Percentiles rank a stretch among this genome's conserved stretches.
Evolutionary conservation across 768 basidiomycete species (phyloP).

Genomic region (Kwoniella pini): DNA sequence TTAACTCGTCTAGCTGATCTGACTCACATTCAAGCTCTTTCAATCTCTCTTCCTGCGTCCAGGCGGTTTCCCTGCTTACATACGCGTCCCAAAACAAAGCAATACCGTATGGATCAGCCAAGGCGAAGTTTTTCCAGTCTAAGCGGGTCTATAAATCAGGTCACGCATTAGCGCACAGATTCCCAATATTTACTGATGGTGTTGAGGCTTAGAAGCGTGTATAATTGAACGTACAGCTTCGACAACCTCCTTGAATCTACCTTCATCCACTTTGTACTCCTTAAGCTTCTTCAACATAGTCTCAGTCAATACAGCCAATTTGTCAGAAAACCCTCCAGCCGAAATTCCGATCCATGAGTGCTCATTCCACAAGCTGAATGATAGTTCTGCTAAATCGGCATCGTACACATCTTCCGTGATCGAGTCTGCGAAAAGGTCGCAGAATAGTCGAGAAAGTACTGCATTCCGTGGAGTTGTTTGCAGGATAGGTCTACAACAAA

Average conservation of each 20-base stretch:
- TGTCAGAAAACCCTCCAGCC: slow-evolving; percentile 88
- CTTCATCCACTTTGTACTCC: slow-evolving; percentile 65
- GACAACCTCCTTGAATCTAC: slow-evolving; percentile 76
- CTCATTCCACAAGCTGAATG: slow-evolving; percentile 67
- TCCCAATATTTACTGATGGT: too few species aligned
- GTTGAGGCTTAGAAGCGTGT: too few species aligned
- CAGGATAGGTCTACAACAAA: slow-evolving; percentile 53
- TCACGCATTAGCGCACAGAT: slow-evolving; percentile 6
- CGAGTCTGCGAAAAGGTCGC: slow-evolving; percentile 82
- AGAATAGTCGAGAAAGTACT: slow-evolving; percentile 79
- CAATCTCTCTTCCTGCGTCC: slow-evolving; percentile 75
- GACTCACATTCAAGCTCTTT: slow-evolving; percentile 70
- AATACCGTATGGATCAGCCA: slow-evolving; percentile 77
- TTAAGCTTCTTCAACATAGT: slow-evolving; percentile 71
- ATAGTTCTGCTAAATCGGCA: slow-evolving; percentile 85
- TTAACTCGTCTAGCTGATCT: not conserved
- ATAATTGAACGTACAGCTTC: slow-evolving; percentile 65
- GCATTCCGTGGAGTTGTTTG: slow-evolving; percentile 64
- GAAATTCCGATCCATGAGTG: slow-evolving; percentile 68
- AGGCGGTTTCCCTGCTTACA: slow-evolving; percentile 67
- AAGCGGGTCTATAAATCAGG: slow-evolving; percentile 58
- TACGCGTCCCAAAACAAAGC: slow-evolving; percentile 76
- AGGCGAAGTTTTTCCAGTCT: slow-evolving; percentile 81
- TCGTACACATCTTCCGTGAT: slow-evolving; percentile 89
- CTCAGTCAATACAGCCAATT: slow-evolving; percentile 69